Base-by-base conservation (phyloP, 257 asterid genomes). In the Penstemon eatonii region DNA sequence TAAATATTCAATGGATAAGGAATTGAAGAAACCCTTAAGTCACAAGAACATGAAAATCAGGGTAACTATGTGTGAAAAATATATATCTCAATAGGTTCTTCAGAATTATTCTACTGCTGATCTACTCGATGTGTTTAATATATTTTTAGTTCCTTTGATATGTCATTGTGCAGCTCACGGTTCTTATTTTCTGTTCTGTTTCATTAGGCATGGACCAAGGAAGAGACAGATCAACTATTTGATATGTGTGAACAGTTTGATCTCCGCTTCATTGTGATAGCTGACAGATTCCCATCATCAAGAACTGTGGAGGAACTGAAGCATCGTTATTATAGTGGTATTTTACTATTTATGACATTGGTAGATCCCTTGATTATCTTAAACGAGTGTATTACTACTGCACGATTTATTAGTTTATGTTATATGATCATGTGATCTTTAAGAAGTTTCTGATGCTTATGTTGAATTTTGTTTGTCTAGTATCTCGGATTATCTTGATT, bases 301-400 rank as follows among this genome's bases (percentile, higher is more conserved):
- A 90, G 81, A 79, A 83, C 95, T 5, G 84, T 94, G 72, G 99
- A 94, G 85, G 99, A 94, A 75, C 85, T 94, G 71, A 94, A 88
- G 83, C 83, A 82, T 70, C 97, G 97, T 19, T 89, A 87, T 58
- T 94, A 94, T 58, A 81, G 83, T 75, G 99, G 97, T 94, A 89
- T 53, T 11, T 37, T 49, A 33, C 61, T 62, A 41, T 40, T 43
- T 66, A 51, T 41, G 47, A 50, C 39, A 42, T 9, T 68, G 56
- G 40, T 39, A n/a, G 66, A 8, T n/a, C 60, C 51, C 49, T 73
- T 50, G 57, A 36, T 36, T 61, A n/a, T 59, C 54, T 69, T 56
- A 38, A 25, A 39, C 56, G 50, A 8, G 69, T 69, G 52, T 66
- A 19, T 25, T 19, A 56, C 33, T 46, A 52, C 18, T 52, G 61